A percentile compares a stretch with the other conserved stretches of the same genome.
phyloP scores from a whole-genome alignment of 1,284 basidiomycete species.

The Clitocybe nebularis region DNA sequence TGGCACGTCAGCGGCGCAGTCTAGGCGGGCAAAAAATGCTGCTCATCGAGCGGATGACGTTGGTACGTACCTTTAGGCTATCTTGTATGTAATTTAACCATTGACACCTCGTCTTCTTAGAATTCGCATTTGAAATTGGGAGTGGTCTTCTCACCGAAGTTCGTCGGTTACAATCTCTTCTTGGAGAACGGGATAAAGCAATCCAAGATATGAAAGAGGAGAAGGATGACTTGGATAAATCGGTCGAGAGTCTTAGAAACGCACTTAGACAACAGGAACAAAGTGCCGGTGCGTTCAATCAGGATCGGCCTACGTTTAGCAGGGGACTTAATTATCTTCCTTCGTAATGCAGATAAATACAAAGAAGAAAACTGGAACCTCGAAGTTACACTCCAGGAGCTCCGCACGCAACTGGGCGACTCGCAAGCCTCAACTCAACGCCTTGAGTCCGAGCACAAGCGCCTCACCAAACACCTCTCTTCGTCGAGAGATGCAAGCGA shows the following conservation, averaged over 20 bases:
- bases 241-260: constrained; percentile 65
- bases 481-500: constrained; percentile 77
- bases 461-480: constrained; percentile 73
- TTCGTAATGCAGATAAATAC: constrained; percentile 73
- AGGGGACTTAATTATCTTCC: constrained; percentile 7
- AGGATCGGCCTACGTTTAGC: constrained; percentile 7
- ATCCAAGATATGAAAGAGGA: constrained; percentile 86
- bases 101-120: constrained; percentile 35
- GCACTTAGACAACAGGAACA: constrained; percentile 76
- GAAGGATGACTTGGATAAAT: constrained; percentile 78
- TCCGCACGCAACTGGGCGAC: constrained; percentile 69
- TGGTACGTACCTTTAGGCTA: constrained; percentile 46
- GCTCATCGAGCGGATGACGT: constrained; percentile 82
- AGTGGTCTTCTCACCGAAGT: constrained; percentile 88
- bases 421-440: constrained; percentile 65
- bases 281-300: constrained; percentile 63
- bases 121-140: constrained; percentile 95
- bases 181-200: constrained; percentile 85
- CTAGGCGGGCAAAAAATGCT: constrained; percentile 80
- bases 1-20: constrained; percentile 64
- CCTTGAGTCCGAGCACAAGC: constrained; percentile 80
- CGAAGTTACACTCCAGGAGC: constrained; percentile 88
- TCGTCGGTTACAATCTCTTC: constrained; percentile 79
- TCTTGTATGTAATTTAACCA: constrained; percentile 13
- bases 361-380: constrained; percentile 99